Evolutionary conservation across 1,284 basidiomycete species (phyloP).

Genomic region (Fomitopsis palustris): DNA sequence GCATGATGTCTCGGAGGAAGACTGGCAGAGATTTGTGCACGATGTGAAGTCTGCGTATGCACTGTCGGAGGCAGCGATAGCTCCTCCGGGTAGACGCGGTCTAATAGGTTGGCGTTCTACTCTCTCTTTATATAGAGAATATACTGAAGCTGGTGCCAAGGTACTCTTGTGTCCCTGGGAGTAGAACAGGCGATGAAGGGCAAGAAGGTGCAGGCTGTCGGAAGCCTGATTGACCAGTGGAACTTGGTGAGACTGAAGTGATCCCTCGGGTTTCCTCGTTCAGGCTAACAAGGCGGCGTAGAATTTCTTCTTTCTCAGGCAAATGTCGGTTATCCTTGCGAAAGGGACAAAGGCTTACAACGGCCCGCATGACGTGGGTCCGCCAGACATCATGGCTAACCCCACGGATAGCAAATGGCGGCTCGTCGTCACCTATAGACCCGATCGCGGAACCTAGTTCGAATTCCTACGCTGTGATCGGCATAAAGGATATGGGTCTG

Average conservation of each 20-base stretch:
- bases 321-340: background rate
- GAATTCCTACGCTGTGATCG: too few relatives aligned
- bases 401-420: background rate
- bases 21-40: conserved; percentile 30
- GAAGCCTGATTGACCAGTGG: background rate
- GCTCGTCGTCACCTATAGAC: background rate
- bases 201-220: background rate
- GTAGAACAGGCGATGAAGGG: background rate
- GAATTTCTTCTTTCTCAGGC: background rate
- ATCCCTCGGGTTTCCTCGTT: background rate
- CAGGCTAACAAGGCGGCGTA: background rate
- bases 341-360: background rate
- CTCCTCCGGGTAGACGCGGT: background rate
- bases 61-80: background rate
- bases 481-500: too few relatives aligned
- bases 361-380: background rate
- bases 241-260: background rate
- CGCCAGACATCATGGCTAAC: background rate
- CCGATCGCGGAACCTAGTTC: background rate
- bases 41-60: conserved; percentile 2
- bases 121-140: background rate
- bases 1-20: conserved; percentile 34
- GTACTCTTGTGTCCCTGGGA: background rate
- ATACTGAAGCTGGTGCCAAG: background rate
- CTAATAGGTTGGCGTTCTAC: background rate